phyloP scores from a whole-genome alignment of 1,284 basidiomycete genomes.

The Cystobasidiaceae sp. region DNA sequence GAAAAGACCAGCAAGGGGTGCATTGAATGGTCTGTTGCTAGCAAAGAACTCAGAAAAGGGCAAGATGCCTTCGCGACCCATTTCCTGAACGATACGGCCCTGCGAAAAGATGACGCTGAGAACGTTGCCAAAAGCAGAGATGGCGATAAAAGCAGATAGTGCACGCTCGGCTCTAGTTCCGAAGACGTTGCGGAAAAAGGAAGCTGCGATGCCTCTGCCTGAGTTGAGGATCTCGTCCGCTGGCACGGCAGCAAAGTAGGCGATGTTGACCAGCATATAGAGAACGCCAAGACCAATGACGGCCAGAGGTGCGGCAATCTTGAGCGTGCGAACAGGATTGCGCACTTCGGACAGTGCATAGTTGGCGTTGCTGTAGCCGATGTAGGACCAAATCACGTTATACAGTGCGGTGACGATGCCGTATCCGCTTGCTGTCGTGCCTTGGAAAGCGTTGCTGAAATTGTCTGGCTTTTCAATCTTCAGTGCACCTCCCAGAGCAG shows the following conservation, averaged over 20 bases:
- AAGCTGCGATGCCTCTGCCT: constrained; percentile 54
- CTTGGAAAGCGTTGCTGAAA: constrained; percentile 43
- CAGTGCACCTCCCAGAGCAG: constrained; percentile 34
- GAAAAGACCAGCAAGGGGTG: constrained; percentile 52
- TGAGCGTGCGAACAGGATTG: constrained; percentile 52
- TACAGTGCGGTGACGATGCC: constrained; percentile 41
- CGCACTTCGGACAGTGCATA: constrained; percentile 50
- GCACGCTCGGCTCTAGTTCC: constrained; percentile 52
- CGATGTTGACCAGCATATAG: constrained; percentile 52
- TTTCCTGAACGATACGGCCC: constrained; percentile 54
- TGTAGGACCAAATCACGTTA: constrained; percentile 43
- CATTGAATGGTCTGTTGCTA: constrained; percentile 52
- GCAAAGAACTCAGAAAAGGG: constrained; percentile 53
- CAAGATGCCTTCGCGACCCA: constrained; percentile 56
- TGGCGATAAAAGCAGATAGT: constrained; percentile 54
- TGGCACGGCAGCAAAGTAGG: constrained; percentile 54
- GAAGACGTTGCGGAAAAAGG: constrained; percentile 58
- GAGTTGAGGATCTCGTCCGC: constrained; percentile 52
- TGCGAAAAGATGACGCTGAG: constrained; percentile 51
- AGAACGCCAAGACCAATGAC: constrained; percentile 35
- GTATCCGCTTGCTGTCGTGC: constrained; percentile 41
- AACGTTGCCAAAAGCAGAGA: constrained; percentile 51
- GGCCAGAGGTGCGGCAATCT: constrained; percentile 55
- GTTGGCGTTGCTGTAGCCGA: constrained; percentile 41
- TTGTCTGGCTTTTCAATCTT: constrained; percentile 36